Percentiles rank a stretch among this genome's conserved stretches.
These are phyloP conservation scores for Hypomontagnella monticulosa DNA, from an alignment of 495 filamentous ascomycete genomes.

Conservation along the genomic window DNA sequence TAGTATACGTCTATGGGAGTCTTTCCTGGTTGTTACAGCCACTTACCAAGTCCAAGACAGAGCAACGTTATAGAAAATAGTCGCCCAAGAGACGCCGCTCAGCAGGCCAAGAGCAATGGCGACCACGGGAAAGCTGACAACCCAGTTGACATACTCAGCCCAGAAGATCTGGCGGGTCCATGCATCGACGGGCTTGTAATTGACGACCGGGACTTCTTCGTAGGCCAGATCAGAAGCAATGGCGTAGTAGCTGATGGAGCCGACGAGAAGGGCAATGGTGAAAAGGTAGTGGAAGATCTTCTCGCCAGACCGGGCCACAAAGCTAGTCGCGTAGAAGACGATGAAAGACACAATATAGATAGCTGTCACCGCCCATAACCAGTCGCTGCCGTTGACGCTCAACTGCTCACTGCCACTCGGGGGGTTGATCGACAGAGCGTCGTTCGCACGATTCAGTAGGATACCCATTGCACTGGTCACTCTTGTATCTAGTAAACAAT, in stretches of 20 bases:
- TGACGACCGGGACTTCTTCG: constrained; percentile 44
- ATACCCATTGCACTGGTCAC: constrained; percentile 39
- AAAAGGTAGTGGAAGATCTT: constrained; percentile 66
- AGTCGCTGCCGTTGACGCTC: constrained; percentile 57
- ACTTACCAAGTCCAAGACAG: constrained; percentile 57
- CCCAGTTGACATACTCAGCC: constrained; percentile 62
- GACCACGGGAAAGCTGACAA: constrained; percentile 55
- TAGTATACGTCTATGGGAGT: constrained; percentile 5
- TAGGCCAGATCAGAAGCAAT: constrained; percentile 56
- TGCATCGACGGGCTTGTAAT: constrained; percentile 42
- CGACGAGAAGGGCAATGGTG: constrained; percentile 57
- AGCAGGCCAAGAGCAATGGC: constrained; percentile 56
- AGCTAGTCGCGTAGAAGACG: constrained; percentile 49
- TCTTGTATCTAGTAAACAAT: constrained; percentile 22
- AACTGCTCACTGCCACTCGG: constrained; percentile 51
- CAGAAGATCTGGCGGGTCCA: constrained; percentile 59
- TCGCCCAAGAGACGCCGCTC: constrained; percentile 57
- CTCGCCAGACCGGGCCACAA: constrained; percentile 54
- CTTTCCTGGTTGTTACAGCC: neutral
- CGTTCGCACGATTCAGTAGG: constrained; percentile 50
- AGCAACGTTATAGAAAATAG: constrained; percentile 55
- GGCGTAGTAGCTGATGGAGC: constrained; percentile 58
- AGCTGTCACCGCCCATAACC: constrained; percentile 57
- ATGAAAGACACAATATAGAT: constrained; percentile 55
- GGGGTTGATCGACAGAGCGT: constrained; percentile 57